Conservation (phyloP, 805 yeast species). For the Yarrowia yakushimensis region DNA sequence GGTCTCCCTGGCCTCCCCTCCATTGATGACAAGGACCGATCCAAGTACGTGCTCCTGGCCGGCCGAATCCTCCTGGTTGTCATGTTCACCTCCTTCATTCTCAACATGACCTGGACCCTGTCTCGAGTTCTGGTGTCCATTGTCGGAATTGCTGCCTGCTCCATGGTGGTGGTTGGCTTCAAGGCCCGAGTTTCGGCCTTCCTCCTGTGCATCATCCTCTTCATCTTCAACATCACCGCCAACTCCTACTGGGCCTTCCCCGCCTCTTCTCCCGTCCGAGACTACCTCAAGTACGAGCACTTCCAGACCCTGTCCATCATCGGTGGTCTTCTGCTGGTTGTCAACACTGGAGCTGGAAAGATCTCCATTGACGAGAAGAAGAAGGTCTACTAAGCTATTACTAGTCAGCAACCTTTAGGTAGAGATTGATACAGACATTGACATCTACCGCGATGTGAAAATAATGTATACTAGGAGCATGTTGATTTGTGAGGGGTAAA, state of each 20-base stretch:
- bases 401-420: background rate
- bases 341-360: conserved; percentile 95
- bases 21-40: conserved; percentile 63
- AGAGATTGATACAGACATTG: conserved; percentile 12
- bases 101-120: conserved; percentile 64
- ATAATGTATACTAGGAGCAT: conserved; percentile 7
- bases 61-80: conserved; percentile 85
- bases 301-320: conserved; percentile 93
- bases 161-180: conserved; percentile 83
- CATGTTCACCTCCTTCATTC: conserved; percentile 78
- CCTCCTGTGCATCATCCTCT: conserved; percentile 58
- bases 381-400: conserved; percentile 60
- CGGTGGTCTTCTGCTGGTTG: conserved; percentile 87
- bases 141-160: conserved; percentile 65
- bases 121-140: conserved; percentile 61
- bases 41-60: conserved; percentile 77
- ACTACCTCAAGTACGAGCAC: conserved; percentile 84
- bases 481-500: background rate
- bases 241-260: conserved; percentile 88
- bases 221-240: conserved; percentile 69
- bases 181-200: conserved; percentile 87
- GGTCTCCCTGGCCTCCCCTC: conserved; percentile 73
- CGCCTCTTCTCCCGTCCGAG: conserved; percentile 71
- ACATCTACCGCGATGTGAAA: conserved; percentile 10
- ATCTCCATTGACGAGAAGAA: conserved; percentile 92